Evolutionary conservation across 1,139 yeast species (phyloP).

Genomic region (Hemisphaericaspora subhashii): DNA sequence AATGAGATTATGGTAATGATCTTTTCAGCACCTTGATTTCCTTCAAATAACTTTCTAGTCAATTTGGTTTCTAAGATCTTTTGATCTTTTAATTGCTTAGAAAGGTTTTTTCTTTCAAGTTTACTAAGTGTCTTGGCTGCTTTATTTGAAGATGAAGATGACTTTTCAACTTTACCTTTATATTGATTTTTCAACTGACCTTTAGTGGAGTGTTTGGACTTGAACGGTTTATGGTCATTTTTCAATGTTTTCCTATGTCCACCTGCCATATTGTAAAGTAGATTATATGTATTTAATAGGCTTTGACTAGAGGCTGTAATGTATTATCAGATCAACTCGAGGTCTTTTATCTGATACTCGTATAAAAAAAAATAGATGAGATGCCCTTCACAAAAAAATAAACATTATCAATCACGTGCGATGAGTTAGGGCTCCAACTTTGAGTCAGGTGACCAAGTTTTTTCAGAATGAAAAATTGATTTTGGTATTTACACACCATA

Average conservation of each 20-base stretch:
- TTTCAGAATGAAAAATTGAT: not conserved
- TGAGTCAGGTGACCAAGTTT: not conserved
- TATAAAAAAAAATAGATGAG: not conserved
- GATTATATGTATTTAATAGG: not conserved
- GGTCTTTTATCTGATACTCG: too few species aligned
- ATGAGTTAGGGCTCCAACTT: not conserved
- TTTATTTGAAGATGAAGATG: conserved; percentile 32
- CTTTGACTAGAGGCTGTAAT: too few species aligned
- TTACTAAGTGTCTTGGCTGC: conserved; percentile 53
- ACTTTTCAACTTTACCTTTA: conserved; percentile 87
- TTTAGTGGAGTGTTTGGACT: conserved; percentile 89
- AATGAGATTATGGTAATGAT: conserved; percentile 79
- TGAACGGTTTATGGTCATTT: conserved; percentile 85
- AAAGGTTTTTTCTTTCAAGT: conserved; percentile 72
- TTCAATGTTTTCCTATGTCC: conserved; percentile 84
- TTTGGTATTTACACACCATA: not conserved
- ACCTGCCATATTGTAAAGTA: conserved; percentile 48
- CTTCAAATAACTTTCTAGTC: conserved; percentile 72
- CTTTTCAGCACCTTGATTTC: conserved; percentile 77
- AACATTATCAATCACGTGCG: not conserved
- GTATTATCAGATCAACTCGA: too few species aligned
- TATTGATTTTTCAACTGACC: conserved; percentile 75
- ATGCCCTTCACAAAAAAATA: conserved; percentile 1
- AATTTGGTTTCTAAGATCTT: conserved; percentile 59
- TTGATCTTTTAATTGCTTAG: conserved; percentile 73